Evolutionary conservation across 768 basidiomycete species (phyloP).

Genomic region (Tulasnella sp.): DNA sequence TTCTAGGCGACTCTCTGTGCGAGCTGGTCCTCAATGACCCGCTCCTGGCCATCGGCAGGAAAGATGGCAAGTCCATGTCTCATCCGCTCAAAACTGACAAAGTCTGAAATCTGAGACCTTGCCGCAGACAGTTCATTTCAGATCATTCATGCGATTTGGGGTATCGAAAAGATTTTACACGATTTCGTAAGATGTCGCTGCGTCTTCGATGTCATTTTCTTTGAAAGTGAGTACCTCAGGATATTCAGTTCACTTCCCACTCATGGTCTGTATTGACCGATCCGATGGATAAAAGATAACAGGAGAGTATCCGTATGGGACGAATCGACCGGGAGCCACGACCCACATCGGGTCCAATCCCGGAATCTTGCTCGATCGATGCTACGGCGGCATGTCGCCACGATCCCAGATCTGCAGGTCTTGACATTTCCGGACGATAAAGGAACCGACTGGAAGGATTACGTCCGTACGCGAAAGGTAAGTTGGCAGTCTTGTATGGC

Average conservation of each 20-base stretch:
- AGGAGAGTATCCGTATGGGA: background rate
- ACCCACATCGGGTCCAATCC: conserved; percentile 26
- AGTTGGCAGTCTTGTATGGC: background rate
- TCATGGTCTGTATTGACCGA: background rate
- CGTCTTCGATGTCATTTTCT: conserved; percentile 56
- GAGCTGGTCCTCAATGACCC: conserved; percentile 50
- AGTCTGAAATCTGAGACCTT: background rate
- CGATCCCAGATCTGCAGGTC: conserved; percentile 32
- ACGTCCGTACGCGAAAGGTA: conserved; percentile 36
- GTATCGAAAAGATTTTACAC: conserved; percentile 42
- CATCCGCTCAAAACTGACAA: too few species aligned
- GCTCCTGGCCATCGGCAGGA: conserved; percentile 45
- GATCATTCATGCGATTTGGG: conserved; percentile 48
- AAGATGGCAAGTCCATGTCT: conserved; percentile 30
- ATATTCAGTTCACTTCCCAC: background rate
- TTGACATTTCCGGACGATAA: conserved; percentile 37
- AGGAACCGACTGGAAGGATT: conserved; percentile 42
- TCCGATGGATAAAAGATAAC: background rate
- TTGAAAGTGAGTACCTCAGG: conserved; percentile 36
- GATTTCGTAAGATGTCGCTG: conserved; percentile 42
- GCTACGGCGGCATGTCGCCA: conserved; percentile 40
- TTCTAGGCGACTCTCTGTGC: conserved; percentile 50
- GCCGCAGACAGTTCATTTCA: conserved; percentile 45
- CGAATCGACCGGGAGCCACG: background rate
- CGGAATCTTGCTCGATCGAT: conserved; percentile 43